Conservation (phyloP, 768 basidiomycete genomes). For the Epithele typhae region DNA sequence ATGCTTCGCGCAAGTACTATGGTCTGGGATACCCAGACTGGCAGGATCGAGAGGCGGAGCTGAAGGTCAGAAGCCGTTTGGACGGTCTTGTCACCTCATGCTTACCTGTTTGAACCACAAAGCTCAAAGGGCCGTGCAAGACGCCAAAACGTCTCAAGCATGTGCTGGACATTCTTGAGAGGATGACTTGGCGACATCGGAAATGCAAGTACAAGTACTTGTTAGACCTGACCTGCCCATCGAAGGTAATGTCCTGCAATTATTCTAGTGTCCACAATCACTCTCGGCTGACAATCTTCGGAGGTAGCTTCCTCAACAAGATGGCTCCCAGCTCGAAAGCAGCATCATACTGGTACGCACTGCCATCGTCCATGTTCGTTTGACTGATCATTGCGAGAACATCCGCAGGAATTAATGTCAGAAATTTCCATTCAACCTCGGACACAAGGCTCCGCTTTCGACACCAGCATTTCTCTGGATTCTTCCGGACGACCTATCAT, state of each 20-base stretch:
- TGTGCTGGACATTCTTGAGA: constrained; percentile 49
- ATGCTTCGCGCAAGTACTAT: constrained; percentile 8
- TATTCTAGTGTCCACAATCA: neutral
- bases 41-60: constrained; percentile 61
- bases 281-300: neutral
- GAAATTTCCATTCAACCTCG: constrained; percentile 54
- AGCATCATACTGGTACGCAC: constrained; percentile 56
- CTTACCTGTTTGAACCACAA: too few species aligned
- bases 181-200: constrained; percentile 60
- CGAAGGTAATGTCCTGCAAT: constrained; percentile 49
- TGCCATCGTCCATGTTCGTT: neutral
- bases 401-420: constrained; percentile 66
- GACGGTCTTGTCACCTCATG: neutral
- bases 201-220: constrained; percentile 70
- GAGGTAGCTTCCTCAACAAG: constrained; percentile 35
- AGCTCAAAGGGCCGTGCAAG: constrained; percentile 42
- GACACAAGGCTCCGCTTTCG: constrained; percentile 44
- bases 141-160: constrained; percentile 72
- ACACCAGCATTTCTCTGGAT: constrained; percentile 45
- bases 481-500: constrained; percentile 45
- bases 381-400: too few species aligned
- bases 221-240: constrained; percentile 64
- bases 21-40: constrained; percentile 36
- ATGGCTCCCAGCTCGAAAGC: constrained; percentile 47
- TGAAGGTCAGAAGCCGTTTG: too few species aligned